Evolutionary conservation across 164 flowering plant species (phyloP).

Genomic region (Taxillus chinensis): DNA sequence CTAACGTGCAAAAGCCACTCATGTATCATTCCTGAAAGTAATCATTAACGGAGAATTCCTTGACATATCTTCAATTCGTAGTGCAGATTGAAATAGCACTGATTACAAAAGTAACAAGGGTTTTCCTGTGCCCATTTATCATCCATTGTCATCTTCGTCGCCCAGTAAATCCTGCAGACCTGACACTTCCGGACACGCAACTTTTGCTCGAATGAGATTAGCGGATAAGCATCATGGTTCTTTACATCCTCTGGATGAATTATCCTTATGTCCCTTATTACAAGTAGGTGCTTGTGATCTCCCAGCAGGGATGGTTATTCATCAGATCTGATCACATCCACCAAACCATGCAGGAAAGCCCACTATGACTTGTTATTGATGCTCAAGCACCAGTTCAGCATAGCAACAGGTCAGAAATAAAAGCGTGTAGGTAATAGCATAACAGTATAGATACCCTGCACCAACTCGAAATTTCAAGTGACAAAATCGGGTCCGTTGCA

Average conservation of each 20-base stretch:
- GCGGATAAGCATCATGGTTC: conserved; percentile 61
- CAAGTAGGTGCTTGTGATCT: conserved; percentile 24
- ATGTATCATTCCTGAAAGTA: conserved; percentile 25
- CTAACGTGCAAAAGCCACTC: too few relatives aligned
- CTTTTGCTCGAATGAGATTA: conserved; percentile 37
- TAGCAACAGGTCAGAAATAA: not conserved
- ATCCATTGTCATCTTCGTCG: conserved; percentile 60
- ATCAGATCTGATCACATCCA: too few relatives aligned
- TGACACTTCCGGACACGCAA: conserved; percentile 40
- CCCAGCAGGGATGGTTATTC: not conserved
- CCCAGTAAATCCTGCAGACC: conserved; percentile 54
- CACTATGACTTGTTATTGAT: too few relatives aligned
- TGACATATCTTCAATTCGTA: conserved; percentile 29
- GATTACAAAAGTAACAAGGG: conserved; percentile 76
- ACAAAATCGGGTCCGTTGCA: conserved; percentile 61
- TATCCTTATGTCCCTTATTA: conserved; percentile 83
- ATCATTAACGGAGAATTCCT: conserved; percentile 35
- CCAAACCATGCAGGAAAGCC: too few relatives aligned
- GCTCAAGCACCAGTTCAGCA: not conserved
- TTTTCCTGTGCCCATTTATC: conserved; percentile 73
- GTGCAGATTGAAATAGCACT: conserved; percentile 70
- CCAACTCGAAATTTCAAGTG: conserved; percentile 26
- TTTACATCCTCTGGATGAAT: conserved; percentile 75
- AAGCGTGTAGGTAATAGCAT: not conserved
- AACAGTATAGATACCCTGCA: conserved; percentile 77